These are phyloP conservation scores for Saccharomycopsis crataegensis DNA, from an alignment of 1,139 yeast genomes.

Conservation along the genomic window DNA sequence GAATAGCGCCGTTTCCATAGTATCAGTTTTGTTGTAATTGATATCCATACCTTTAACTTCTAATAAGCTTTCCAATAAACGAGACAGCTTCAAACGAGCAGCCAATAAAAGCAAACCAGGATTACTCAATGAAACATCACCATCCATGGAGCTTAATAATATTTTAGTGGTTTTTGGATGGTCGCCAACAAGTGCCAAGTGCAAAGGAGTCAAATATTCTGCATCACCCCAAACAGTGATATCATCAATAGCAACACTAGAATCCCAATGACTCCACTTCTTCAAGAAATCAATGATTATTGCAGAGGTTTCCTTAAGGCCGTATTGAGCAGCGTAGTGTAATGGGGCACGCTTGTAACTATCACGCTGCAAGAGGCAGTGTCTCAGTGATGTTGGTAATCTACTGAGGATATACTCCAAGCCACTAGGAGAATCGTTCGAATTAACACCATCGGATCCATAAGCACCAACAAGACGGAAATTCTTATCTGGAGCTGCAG, in stretches of 20 bases:
- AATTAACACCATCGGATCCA: slow-evolving; percentile 63
- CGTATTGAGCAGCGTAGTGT: slow-evolving; percentile 87
- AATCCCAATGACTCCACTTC: slow-evolving; percentile 45
- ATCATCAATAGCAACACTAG: slow-evolving; percentile 49
- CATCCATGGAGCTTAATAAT: slow-evolving; percentile 41
- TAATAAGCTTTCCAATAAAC: slow-evolving; percentile 48
- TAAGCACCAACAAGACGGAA: slow-evolving; percentile 36
- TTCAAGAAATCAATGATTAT: slow-evolving; percentile 47
- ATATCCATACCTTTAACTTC: slow-evolving; percentile 55
- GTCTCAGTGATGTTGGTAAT: slow-evolving; percentile 45
- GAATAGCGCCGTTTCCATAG: slow-evolving; percentile 75
- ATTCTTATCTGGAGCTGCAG: slow-evolving; percentile 41
- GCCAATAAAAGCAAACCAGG: slow-evolving; percentile 61
- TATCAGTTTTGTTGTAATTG: slow-evolving; percentile 52
- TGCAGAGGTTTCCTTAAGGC: slow-evolving; percentile 56
- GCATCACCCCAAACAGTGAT: slow-evolving; percentile 70
- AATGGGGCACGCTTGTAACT: slow-evolving; percentile 77
- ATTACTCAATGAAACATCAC: slow-evolving; percentile 33
- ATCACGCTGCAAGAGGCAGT: slow-evolving; percentile 57
- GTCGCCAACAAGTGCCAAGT: slow-evolving; percentile 72
- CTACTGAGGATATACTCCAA: slow-evolving; percentile 45
- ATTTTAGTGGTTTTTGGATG: slow-evolving; percentile 73
- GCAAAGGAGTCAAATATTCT: slow-evolving; percentile 76
- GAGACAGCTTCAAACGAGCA: slow-evolving; percentile 56
- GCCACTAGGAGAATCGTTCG: slow-evolving; percentile 46